Evolutionary conservation across 2,329 filamentous ascomycete genomes (phyloP), one percentile per base, ranked within the genome.

Genomic region (Aspergillus clavatus): DNA sequence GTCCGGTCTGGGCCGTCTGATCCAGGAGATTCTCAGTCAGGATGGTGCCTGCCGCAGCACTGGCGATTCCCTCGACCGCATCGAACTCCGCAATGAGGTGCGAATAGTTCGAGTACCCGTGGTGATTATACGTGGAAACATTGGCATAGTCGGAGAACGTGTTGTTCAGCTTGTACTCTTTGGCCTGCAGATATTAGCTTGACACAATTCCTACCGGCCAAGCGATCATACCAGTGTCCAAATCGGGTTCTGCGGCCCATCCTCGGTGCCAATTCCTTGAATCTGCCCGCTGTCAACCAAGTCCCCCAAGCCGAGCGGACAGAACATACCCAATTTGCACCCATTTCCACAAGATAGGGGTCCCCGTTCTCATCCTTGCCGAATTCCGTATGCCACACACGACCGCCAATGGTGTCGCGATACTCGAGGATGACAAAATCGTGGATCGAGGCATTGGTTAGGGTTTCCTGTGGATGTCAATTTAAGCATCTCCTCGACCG

Each of bases 401-500:
- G 76, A 1, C 83, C 83, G 2, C 83, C 83, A 46, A 86, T 76
- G 10, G 76, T 72, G 47, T 76, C 70, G 10, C 81, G 80, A 48
- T 81, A 79, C 48, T 86, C 83, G 2, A 86, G 62, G 38, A 86
- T 81, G 6, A 86, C 42, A 47, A 86, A 86, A 47, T 86, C 81
- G 0, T 72, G 66, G 8, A 86, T 67, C 0, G 79, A 82, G 3
- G 74, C 72, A 42, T 85, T 82, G 4, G 72, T 66, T 5, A 86
- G 62, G 2, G 81, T 73, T 71, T 85, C 79, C 71, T 74, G 47
- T 29, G 27, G 5, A 14, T 2, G 16, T 53, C 7, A 47, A 45
- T 16, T 41, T 40, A 5, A 19, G 12, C 6, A 29, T 18, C 16
- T n/a, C n/a, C n/a, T n/a, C 3, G 0, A 12, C 7, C 11, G 2